phyloP scores from a whole-genome alignment of 2,329 filamentous ascomycete species.

The Tolypocladium nubicola region DNA sequence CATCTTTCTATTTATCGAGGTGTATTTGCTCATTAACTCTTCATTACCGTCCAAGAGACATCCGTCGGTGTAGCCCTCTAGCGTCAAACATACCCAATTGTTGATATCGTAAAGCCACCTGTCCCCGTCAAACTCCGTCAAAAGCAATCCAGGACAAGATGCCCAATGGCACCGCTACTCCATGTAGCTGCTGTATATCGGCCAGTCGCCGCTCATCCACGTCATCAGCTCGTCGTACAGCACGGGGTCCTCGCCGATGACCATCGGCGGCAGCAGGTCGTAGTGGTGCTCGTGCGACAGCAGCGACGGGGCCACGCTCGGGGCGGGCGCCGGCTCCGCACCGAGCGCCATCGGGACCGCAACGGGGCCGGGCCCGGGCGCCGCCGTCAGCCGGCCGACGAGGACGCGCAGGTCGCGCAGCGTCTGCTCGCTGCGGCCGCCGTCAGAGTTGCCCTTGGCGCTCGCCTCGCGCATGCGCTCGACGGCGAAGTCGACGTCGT shows the following conservation, averaged over 20 bases:
- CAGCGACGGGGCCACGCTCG: constrained; percentile 11
- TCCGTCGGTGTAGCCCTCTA: not conserved
- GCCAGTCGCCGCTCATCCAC: constrained; percentile 27
- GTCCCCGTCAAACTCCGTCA: not conserved
- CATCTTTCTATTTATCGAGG: not conserved
- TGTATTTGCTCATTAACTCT: not conserved
- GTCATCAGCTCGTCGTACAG: constrained; percentile 24
- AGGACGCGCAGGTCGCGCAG: constrained; percentile 26
- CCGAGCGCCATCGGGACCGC: constrained; percentile 7
- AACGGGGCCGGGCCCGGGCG: not conserved
- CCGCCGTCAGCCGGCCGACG: constrained; percentile 20
- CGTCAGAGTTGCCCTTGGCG: constrained; percentile 25
- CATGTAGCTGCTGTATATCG: constrained; percentile 16
- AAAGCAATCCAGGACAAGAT: not conserved
- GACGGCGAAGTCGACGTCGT: constrained; percentile 29
- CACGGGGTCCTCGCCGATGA: constrained; percentile 18
- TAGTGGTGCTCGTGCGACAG: constrained; percentile 8
- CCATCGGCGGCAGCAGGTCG: constrained; percentile 11
- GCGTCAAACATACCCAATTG: not conserved
- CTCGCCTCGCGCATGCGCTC: constrained; percentile 29
- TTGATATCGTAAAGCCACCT: not conserved
- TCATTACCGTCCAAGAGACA: not conserved
- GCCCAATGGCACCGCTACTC: not conserved
- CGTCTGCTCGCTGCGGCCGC: constrained; percentile 25
- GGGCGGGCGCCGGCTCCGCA: constrained; percentile 8